Base-by-base conservation (phyloP, 345 rosid species). In the Tarenaya hassleriana region DNA sequence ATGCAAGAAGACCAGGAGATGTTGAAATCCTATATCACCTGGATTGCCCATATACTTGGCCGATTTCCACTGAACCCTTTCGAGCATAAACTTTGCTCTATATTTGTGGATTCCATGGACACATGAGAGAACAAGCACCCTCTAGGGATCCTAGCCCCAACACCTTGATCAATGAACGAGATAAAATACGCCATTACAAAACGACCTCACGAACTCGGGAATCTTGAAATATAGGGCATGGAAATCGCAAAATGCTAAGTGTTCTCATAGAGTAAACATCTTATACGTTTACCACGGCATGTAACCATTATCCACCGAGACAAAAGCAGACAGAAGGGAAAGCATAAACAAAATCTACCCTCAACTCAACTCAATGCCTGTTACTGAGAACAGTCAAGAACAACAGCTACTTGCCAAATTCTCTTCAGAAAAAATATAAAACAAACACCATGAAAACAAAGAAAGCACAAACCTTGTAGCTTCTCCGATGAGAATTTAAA, bases 41-140 rank as follows among this genome's bases (percentile, higher is more conserved):
- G 98, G 54, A 87, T 73, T 63, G 73, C 84, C 94, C 95, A 91
- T 62, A 81, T 67, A 55, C 96, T 87, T 37, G 90, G 89, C 12
- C 67, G 77, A 27, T 68, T 79, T 24, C 88, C 98, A 10, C 69
- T 73, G 63, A 91, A 87, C 59, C 96, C 95, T 63, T 79, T 84
- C 7, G 64, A 41, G 4, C 55, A 63, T 70, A 91, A 64, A 61
- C 20, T 39, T 47, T 77, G 65, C 57, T 79, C 79, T 51, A 79
- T 52, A 52, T 77, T 59, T 13, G 70, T 47, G 13, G 73, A 60
- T 41, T 76, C 90, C 52, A 66, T 39, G n/a, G 84, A 95, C 61
- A 82, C 73, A 66, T 91, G 96, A 64, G 82, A 60, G 58, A 71
- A 73, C 51, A 87, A 63, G 63, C 92, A 87, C 50, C 71, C 55